These are phyloP conservation scores for Mycena chlorophos DNA, from an alignment of 768 basidiomycete species.

Conservation along the genomic window DNA sequence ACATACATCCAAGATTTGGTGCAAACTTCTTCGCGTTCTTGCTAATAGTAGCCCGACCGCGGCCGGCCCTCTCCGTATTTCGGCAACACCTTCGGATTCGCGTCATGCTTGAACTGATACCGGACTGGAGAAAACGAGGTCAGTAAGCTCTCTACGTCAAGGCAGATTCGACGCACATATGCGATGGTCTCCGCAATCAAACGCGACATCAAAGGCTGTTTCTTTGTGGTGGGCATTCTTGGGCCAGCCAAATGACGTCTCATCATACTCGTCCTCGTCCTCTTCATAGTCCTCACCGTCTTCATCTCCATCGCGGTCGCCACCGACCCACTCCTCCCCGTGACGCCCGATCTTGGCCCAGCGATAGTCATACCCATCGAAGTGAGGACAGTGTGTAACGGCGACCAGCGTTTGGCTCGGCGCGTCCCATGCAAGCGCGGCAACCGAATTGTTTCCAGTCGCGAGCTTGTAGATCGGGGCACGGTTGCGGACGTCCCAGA, in stretches of 20 bases:
- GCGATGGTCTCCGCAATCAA: slow-evolving; percentile 11
- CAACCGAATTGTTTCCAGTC: slow-evolving; percentile 37
- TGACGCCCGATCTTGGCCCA: slow-evolving; percentile 22
- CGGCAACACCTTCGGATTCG: slow-evolving; percentile 7
- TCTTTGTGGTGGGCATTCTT: slow-evolving; percentile 2
- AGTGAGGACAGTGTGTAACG: slow-evolving; percentile 31
- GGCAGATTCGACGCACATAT: slow-evolving; percentile 3
- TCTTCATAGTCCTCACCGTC: slow-evolving; percentile 7
- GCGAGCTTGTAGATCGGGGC: slow-evolving; percentile 37
- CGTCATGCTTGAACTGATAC: slow-evolving; percentile 10
- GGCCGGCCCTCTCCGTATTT: too few species aligned
- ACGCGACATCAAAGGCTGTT: slow-evolving; percentile 5
- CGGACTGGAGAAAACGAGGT: neutral
- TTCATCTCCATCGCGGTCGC: neutral
- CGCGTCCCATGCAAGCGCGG: slow-evolving; percentile 31
- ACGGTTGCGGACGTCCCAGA: slow-evolving; percentile 38
- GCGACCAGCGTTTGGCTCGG: slow-evolving; percentile 27
- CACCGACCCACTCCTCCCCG: neutral
- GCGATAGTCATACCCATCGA: slow-evolving; percentile 31
- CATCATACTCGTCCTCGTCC: neutral
- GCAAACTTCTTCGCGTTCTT: too few species aligned
- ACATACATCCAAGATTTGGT: too few species aligned
- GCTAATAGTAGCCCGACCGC: too few species aligned
- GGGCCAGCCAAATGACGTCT: slow-evolving; percentile 13
- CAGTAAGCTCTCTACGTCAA: neutral